phyloP scores from a whole-genome alignment of 73 alveolate genomes.

The Paramecium bursaria region DNA sequence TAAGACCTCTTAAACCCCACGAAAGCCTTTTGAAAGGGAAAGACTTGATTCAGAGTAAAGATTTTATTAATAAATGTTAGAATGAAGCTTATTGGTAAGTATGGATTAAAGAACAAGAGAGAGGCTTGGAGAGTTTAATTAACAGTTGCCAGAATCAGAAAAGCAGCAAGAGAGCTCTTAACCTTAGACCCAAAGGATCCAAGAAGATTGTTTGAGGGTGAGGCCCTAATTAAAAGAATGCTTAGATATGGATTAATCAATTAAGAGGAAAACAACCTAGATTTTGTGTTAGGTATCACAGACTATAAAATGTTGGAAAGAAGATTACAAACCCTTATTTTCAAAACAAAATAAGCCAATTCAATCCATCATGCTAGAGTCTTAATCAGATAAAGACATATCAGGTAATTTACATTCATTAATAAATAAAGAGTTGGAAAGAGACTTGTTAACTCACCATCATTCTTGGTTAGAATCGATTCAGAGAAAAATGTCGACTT shows the following conservation, averaged over 20 bases:
- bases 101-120: slow-evolving; percentile 98
- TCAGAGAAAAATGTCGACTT: slow-evolving; percentile 94
- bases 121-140: slow-evolving; percentile 97
- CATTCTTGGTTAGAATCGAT: slow-evolving; percentile 96
- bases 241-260: slow-evolving; percentile 92
- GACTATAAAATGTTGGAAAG: slow-evolving; percentile 93
- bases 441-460: slow-evolving; percentile 96
- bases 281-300: slow-evolving; percentile 96
- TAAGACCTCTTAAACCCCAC: slow-evolving; percentile 90
- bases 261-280: slow-evolving; percentile 94
- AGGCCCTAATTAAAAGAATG: slow-evolving; percentile 98
- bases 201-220: slow-evolving; percentile 95
- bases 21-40: slow-evolving; percentile 96
- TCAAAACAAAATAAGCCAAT: slow-evolving; percentile 83
- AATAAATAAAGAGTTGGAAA: slow-evolving; percentile 85
- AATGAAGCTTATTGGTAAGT: slow-evolving; percentile 93
- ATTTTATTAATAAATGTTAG: slow-evolving; percentile 33
- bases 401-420: slow-evolving; percentile 66
- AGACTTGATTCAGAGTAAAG: slow-evolving; percentile 89
- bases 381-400: slow-evolving; percentile 96
- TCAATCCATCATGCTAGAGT: slow-evolving; percentile 98
- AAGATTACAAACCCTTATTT: slow-evolving; percentile 97
- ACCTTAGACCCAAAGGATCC: slow-evolving; percentile 96
- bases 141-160: slow-evolving; percentile 96
- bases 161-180: slow-evolving; percentile 97